phyloP scores from a whole-genome alignment of 129 eudicot species.

The Logfia minima region DNA sequence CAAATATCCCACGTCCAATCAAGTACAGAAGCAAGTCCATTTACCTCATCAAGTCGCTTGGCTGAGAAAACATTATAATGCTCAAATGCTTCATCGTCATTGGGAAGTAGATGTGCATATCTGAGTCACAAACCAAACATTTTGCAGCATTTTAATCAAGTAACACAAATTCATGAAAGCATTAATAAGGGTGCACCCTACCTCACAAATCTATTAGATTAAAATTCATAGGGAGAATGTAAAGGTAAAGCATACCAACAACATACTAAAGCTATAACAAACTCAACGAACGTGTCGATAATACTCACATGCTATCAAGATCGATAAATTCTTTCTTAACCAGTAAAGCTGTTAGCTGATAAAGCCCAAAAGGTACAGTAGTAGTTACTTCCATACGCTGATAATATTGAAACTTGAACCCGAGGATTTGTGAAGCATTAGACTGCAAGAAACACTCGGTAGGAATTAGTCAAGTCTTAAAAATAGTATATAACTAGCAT shows the following conservation, averaged over 20 bases:
- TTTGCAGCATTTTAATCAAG: neutral
- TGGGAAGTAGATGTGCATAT: constrained; percentile 90
- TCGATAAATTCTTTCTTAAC: constrained; percentile 80
- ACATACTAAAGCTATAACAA: neutral
- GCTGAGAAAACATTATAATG: constrained; percentile 66
- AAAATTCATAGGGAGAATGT: neutral
- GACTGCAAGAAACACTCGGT: constrained; percentile 63
- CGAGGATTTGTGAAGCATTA: constrained; percentile 95
- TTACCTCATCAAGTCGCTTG: constrained; percentile 95
- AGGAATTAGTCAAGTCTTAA: constrained; percentile 8
- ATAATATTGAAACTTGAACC: constrained; percentile 92
- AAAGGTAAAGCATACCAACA: neutral
- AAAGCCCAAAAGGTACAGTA: constrained; percentile 82
- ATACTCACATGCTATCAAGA: constrained; percentile 90
- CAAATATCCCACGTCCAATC: constrained; percentile 7
- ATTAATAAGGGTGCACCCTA: neutral
- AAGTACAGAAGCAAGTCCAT: constrained; percentile 1
- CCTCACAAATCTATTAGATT: neutral
- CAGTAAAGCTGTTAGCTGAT: constrained; percentile 88
- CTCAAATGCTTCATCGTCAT: constrained; percentile 92
- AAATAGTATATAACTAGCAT: neutral
- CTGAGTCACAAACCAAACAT: constrained; percentile 14
- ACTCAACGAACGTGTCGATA: neutral
- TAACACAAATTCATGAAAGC: constrained; percentile 3
- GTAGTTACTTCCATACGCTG: constrained; percentile 76